Conservation (phyloP, 371 early-diverging fungal genomes). For the Mortierella polycephala region DNA sequence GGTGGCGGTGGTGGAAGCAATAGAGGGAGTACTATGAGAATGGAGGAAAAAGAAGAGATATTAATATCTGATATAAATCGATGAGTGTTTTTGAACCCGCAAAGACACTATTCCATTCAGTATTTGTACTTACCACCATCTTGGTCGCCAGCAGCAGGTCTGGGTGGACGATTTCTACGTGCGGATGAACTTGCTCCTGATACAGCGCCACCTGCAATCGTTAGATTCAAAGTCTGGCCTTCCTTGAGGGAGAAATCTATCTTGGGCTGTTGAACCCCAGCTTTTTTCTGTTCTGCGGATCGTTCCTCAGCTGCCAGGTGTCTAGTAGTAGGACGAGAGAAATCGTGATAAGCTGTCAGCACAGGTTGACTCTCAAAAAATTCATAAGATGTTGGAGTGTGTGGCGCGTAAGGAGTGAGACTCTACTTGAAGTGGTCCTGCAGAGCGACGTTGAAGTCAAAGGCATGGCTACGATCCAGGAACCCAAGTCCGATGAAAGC, state of each 20-base stretch:
- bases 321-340: conserved; percentile 45
- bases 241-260: conserved; percentile 87
- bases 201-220: conserved; percentile 60
- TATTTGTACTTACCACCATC: conserved; percentile 25
- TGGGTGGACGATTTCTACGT: conserved; percentile 40
- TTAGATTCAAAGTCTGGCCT: conserved; percentile 87
- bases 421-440: conserved; percentile 76
- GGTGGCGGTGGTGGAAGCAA: conserved; percentile 57
- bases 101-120: neutral
- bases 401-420: neutral
- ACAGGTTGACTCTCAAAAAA: neutral
- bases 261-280: conserved; percentile 63
- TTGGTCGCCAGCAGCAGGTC: conserved; percentile 21
- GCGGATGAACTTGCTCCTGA: conserved; percentile 20
- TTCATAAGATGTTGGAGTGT: too few relatives aligned
- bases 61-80: too few relatives aligned
- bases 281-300: conserved; percentile 58
- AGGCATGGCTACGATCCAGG: conserved; percentile 86
- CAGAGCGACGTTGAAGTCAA: conserved; percentile 93
- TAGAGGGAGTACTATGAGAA: conserved; percentile 17
- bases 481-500: conserved; percentile 94
- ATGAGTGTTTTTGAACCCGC: neutral
- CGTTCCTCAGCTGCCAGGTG: conserved; percentile 70
- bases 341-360: too few relatives aligned
- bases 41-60: neutral